Evolutionary conservation across 768 basidiomycete genomes (phyloP), one percentile per base, ranked within the genome.

Genomic region (Zangia roseola): DNA sequence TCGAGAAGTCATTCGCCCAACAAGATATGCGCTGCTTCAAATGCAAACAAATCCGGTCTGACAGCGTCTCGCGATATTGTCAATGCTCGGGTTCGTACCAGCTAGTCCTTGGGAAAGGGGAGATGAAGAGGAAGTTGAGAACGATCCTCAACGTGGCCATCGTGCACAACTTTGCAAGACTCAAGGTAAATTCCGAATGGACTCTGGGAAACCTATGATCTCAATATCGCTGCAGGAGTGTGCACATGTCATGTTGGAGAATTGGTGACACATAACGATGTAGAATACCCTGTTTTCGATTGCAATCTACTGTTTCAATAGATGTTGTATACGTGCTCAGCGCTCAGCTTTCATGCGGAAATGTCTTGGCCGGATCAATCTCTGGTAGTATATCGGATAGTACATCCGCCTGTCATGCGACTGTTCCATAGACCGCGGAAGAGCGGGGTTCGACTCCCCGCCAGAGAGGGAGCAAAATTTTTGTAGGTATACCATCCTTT

Each of bases 1-100:
- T 92, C 33, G 84, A 93, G 66, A 76, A 82, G 28, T 75, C 81
- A 28, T 93, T 88, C 58, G 79, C 88, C 24, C 86, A 94, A 61
- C 94, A 97, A 68, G 97, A 99, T 64, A 71, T 98, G 53, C 79
- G 83, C 10, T 99, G 97, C 64, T 69, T 74, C 8, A 94, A 88
- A 59, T 99, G 97, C 72, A 83, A 88, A 64, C 91, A 94, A 70
- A 81, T 97, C 52, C 93, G 90, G 54, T 81, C 87, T 40, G 91
- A 94, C 62, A 94, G 92, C 63, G 77, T 97, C 17, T 84, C 90
- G 16, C 72, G 82, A 52, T 86, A 86, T 47, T 97, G 95, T 63
- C 75, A 80, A 23, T 98, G 97, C 65, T 97, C 94, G 16, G 95
- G 94, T 12, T 70, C 83, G 1, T 97, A 88, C 66, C 77, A 82